Percentiles rank a stretch among this genome's conserved stretches.
phyloP scores from a whole-genome alignment of 1,284 basidiomycete genomes.

The Anthracocystis panici-leucophaei region DNA sequence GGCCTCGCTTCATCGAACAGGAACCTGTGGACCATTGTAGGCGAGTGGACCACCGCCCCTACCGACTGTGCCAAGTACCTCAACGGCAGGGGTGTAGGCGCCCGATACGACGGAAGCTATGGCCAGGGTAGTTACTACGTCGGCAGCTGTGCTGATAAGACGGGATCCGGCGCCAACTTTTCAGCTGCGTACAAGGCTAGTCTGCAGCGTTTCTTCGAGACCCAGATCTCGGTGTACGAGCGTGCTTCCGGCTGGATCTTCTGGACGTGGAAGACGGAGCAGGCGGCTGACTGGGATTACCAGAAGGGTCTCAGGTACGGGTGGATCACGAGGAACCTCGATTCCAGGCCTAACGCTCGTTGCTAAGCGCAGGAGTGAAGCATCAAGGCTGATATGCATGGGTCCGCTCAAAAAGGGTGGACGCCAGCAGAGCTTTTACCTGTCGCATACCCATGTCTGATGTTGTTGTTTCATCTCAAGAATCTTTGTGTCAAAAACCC shows the following conservation, averaged over 20 bases:
- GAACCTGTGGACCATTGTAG: constrained; percentile 64
- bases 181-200: constrained; percentile 84
- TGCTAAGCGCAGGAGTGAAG: constrained; percentile 24
- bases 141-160: constrained; percentile 80
- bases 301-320: constrained; percentile 63
- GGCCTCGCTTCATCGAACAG: constrained; percentile 46
- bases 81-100: constrained; percentile 76
- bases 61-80: constrained; percentile 89
- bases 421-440: constrained; percentile 1
- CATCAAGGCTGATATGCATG: background rate
- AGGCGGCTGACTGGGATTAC: constrained; percentile 68
- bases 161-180: constrained; percentile 80
- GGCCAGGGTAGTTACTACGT: constrained; percentile 69
- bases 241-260: constrained; percentile 78
- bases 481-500: background rate
- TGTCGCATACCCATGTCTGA: no score
- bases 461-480: background rate
- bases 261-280: constrained; percentile 83
- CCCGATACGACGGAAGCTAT: constrained; percentile 83
- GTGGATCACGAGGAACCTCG: constrained; percentile 59
- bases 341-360: constrained; percentile 46
- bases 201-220: constrained; percentile 85
- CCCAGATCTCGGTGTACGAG: constrained; percentile 74
- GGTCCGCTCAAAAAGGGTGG: constrained; percentile 6
- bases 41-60: constrained; percentile 73